Base-by-base conservation (phyloP, 805 yeast genomes). In the Candida peoriensis region DNA sequence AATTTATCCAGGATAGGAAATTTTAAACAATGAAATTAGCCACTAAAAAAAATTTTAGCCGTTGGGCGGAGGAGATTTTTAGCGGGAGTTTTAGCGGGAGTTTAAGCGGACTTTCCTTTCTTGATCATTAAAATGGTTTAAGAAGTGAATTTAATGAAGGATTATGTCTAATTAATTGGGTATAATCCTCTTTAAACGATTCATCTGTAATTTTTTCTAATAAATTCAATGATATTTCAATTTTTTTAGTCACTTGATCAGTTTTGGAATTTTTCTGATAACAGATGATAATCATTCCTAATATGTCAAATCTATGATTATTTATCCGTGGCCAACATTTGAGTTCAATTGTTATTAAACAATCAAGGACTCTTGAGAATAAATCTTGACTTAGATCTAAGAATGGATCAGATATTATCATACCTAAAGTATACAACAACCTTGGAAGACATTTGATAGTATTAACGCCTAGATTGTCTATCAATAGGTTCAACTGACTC, bases 261-360 rank as follows among this genome's bases (percentile, higher is more conserved):
- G 37, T 31, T 6, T 39, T 26, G 12, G 36, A 38, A 17, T 28
- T 21, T 11, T 40, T 42, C 13, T 30, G 34, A 30, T 33, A 45
- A 7, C 38, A 20, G 31, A 53, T 34, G 2, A 41, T 25, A 12
- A 43, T 24, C 47, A 52, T 46, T 0, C 43, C 55, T 9, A 48
- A 23, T 3, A 53, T 21, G 33, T 52, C 56, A 21, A 36, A 44
- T 15, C 40, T 38, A 20, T 50, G 49, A 1, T 31, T 23, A 5
- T 27, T 19, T 3, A 53, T 20, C 17, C 54, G 38, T 21, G 46
- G 47, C 55, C 55, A 53, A 14, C 51, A 33, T 18, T 44, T 47
- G 14, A 42, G 8, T 18, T 45, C 45, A 2, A 45, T 20, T 2
- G 40, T n/a, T 1, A 36, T 32, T 6, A 53, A 23, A 18, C 43